Evolutionary conservation across 768 basidiomycete species (phyloP).

Genomic region (Tylopilus plumbeoviolaceoides): DNA sequence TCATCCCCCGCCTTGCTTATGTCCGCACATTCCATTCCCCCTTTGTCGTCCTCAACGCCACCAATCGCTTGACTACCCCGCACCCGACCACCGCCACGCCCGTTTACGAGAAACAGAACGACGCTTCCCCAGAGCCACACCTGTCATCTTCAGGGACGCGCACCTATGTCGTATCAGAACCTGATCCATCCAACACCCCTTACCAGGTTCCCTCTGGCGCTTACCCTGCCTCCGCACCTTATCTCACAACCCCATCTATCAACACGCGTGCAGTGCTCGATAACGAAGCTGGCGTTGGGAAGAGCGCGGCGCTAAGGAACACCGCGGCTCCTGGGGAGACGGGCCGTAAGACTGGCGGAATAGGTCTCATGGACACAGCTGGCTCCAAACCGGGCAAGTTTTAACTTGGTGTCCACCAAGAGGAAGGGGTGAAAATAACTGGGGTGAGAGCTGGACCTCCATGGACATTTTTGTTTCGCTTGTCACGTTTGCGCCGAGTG

Average conservation of each 20-base stretch:
- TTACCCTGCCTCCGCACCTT: slow-evolving; percentile 49
- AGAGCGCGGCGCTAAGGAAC: slow-evolving; percentile 44
- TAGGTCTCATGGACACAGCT: slow-evolving; percentile 40
- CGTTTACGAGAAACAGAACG: slow-evolving; percentile 61
- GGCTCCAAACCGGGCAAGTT: slow-evolving; percentile 38
- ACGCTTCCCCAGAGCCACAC: slow-evolving; percentile 47
- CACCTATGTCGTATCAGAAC: slow-evolving; percentile 72
- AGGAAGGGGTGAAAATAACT: slow-evolving; percentile 44
- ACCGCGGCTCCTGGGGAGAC: slow-evolving; percentile 43
- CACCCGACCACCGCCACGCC: slow-evolving; percentile 27
- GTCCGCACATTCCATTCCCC: slow-evolving; percentile 63
- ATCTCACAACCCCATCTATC: slow-evolving; percentile 40
- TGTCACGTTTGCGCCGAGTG: slow-evolving; percentile 16
- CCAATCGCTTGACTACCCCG: slow-evolving; percentile 32
- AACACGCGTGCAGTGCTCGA: slow-evolving; percentile 39
- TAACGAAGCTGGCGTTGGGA: slow-evolving; percentile 42
- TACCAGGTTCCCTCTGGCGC: slow-evolving; percentile 74
- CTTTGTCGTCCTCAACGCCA: slow-evolving; percentile 47
- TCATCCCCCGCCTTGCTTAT: slow-evolving; percentile 2
- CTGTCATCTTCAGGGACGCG: slow-evolving; percentile 43
- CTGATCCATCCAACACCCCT: slow-evolving; percentile 55
- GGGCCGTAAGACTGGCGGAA: slow-evolving; percentile 40
- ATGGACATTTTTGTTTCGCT: not conserved
- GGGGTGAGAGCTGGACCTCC: slow-evolving; percentile 1
- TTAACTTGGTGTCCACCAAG: slow-evolving; percentile 42